Evolutionary conservation across 164 flowering plant species (phyloP), one percentile per base, ranked within the genome.

Genomic region (Euptelea pleiosperma): DNA sequence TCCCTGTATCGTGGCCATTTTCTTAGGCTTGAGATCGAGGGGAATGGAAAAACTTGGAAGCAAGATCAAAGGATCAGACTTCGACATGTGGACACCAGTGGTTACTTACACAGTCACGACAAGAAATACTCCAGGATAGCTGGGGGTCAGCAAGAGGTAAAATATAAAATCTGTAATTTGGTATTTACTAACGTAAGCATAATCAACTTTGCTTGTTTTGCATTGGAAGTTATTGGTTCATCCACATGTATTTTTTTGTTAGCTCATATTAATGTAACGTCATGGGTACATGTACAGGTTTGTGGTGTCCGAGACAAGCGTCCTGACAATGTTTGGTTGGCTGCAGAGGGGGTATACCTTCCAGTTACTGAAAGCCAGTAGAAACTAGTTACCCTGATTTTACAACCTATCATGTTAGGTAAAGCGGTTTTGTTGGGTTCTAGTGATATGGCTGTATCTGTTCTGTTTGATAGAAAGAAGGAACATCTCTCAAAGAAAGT

Each of bases 131-230:
- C 64, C 21, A 73, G 97, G 24, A 86, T 94, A 60, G 95, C 96
- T 57, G 99, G 97, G 4, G 96, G 96, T 25, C 99, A 94, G 73
- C 99, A 91, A 64, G 96, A 93, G 97, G 99, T 88, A 54, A 73
- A 64, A 19, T 8, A 24, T 14, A 29, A 22, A 34, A 29, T 29
- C 6, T n/a, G 16, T 25, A 50, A 3, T 29, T 21, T 3, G 6
- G 15, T 14, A 22, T 9, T 9, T 14, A 22, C 18, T 40, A 2
- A 15, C 3, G n/a, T n/a, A n/a, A n/a, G n/a, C n/a, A n/a, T 7
- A 39, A 55, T 1, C 30, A 22, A 24, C 12, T 36, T 4, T 29
- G 39, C 30, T 16, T 18, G 12, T 25, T 29, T 46, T 52, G 34
- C 11, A 15, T 15, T 29, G 18, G 28, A 12, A 18, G 8, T 19